Base-by-base conservation (phyloP, 2,329 filamentous ascomycete genomes). In the Fusarium pseudoanthophilum region DNA sequence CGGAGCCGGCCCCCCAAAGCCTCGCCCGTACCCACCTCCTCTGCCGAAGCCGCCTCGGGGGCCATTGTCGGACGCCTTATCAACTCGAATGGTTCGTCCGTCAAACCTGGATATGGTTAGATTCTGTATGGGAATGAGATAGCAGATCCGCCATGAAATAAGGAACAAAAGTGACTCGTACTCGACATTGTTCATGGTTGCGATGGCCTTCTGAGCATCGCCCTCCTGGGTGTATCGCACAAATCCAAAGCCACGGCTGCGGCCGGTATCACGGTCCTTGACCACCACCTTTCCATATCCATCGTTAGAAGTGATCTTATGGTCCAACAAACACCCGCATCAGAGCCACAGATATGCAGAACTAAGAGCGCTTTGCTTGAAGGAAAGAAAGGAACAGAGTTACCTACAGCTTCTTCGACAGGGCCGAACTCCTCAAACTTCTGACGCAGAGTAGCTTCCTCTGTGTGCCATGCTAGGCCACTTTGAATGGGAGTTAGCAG, bases 381-480 rank as follows among this genome's bases (percentile, higher is more conserved):
- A 49, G 52, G 58, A 69, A 67, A 77, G 72, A 65, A 72, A 72
- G 52, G 69, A 66, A 69, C 37, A 64, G 65, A 67, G 51, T 40
- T 49, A 92, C 94, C 84, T 90, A 98, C 96, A 79, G 96, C 96
- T 90, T 99, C 95, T 83, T 98, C 95, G 76, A 99, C 93, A 46
- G 87, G 86, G 69, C 95, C 95, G 81, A 94, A 98, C 83, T 96
- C 92, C 83, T 95, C 92, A 83, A 99, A 99, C 84, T 97, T 97
- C 81, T 92, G 87, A 80, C 93, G 92, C 75, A 99, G 87, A 77
- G 93, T 95, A 49, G 86, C 85, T 85, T 98, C 95, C 84, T 97
- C 95, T 74, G 96, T 99, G 87, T 98, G 95, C 96, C 96, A 99
- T 80, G 96, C 94, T 78, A 99, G 94, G 89, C 96, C 96, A 81